Base-by-base conservation (phyloP, 345 rosid species). In the Barbarea vulgaris region DNA sequence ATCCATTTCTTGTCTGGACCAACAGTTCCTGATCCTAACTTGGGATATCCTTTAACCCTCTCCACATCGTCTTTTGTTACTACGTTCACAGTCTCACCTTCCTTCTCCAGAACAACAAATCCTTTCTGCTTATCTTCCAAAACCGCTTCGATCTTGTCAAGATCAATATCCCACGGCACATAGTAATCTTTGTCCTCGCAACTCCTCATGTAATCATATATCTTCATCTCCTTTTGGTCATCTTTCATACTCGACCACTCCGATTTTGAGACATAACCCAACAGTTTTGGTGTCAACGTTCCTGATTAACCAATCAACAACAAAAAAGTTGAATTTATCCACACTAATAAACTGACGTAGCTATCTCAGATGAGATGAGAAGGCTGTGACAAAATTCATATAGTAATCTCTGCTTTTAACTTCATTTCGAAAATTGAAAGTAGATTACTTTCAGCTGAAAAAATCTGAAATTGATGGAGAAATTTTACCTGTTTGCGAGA, bases 1-100 rank as follows among this genome's bases (percentile, higher is more conserved):
- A 93, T 87, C 93, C 92, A 89, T 75, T 83, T 78, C 30, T 91
- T 87, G 17, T 88, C 93, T 1, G 85, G 18, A 28, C 95, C 94
- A 17, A 93, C 77, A 0, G 93, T 84, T 41, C 93, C 91, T 39
- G 79, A 72, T 36, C 87, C 91, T 51, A 88, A 56, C 69, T 80
- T 91, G 7, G 98, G 96, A 61, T 83, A 89, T 12, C 87, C 87
- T 72, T 84, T 88, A 27, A 90, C 76, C 69, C 90, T 89, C 81
- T 85, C 89, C 44, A 93, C 82, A 75, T 87, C 98, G 63, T 84
- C 89, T 79, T 83, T 89, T 0, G 79, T 73, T 19, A 90, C 79
- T 22, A 91, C 88, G 59, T 91, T 90, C 70, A 91, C 87, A 0
- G 84, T 78, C 81, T 81, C 90, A 36, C 81, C 84, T 11, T 85